Evolutionary conservation across 495 filamentous ascomycete genomes (phyloP).

Genomic region (Hapsidospora chrysogenum): DNA sequence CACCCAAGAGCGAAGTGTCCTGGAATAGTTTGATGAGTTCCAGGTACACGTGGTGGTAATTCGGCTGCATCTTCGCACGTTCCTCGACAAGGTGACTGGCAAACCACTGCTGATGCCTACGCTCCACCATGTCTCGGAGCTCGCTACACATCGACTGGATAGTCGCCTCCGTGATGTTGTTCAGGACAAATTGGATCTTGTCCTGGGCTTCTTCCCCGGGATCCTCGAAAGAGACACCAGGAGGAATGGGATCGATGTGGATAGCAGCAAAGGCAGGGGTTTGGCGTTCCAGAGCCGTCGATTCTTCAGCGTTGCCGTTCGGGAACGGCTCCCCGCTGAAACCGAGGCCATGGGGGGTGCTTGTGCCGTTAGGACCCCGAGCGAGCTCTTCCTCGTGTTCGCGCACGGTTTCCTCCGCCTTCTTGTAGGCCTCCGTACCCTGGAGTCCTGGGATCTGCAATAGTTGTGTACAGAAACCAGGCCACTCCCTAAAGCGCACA

Average conservation of each 20-base stretch:
- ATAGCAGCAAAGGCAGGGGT: conserved; percentile 53
- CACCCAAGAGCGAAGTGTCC: conserved; percentile 60
- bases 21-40: conserved; percentile 74
- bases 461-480: conserved; percentile 69
- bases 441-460: conserved; percentile 65
- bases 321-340: conserved; percentile 17
- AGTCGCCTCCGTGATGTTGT: conserved; percentile 86
- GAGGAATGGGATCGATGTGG: conserved; percentile 49
- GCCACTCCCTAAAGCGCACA: conserved; percentile 75
- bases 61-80: conserved; percentile 89
- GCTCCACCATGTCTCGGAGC: conserved; percentile 58
- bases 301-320: conserved; percentile 53
- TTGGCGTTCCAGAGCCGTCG: conserved; percentile 31
- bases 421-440: conserved; percentile 67
- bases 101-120: conserved; percentile 87
- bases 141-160: conserved; percentile 66
- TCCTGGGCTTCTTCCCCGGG: conserved; percentile 75
- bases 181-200: conserved; percentile 86
- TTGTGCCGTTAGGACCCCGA: conserved; percentile 25
- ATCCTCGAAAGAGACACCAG: conserved; percentile 49
- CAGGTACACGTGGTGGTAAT: conserved; percentile 84
- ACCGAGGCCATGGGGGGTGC: conserved; percentile 5
- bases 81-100: conserved; percentile 90
- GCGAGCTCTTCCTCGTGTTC: conserved; percentile 38
- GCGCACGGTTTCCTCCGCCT: conserved; percentile 63